These are phyloP conservation scores for Polyporus arcularius DNA, from an alignment of 768 basidiomycete species.

Conservation along the genomic window DNA sequence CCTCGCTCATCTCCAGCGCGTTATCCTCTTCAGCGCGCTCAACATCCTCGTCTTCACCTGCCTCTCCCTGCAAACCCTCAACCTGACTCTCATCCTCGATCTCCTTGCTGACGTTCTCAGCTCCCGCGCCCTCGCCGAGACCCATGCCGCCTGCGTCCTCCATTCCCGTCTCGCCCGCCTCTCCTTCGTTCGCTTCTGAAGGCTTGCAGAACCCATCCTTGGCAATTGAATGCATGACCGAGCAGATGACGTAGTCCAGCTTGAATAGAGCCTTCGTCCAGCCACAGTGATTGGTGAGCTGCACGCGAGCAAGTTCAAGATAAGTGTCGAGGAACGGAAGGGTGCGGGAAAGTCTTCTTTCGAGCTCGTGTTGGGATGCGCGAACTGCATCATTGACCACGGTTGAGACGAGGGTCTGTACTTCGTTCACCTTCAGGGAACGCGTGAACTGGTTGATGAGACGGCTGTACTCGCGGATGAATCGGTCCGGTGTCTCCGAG, in stretches of 20 bases:
- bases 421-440: conserved; percentile 47
- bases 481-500: conserved; percentile 43
- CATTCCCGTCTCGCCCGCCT: conserved; percentile 47
- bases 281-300: conserved; percentile 55
- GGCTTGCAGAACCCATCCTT: conserved; percentile 94
- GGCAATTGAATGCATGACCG: conserved; percentile 70
- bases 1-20: conserved; percentile 88
- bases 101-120: conserved; percentile 88
- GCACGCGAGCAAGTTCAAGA: conserved; percentile 52
- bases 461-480: conserved; percentile 50
- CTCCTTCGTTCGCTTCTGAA: conserved; percentile 63
- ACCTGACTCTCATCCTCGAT: conserved; percentile 97
- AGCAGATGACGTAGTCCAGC: conserved; percentile 74
- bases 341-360: conserved; percentile 43
- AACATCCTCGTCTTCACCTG: conserved; percentile 45
- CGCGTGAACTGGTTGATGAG: conserved; percentile 47
- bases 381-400: conserved; percentile 43
- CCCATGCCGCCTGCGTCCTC: conserved; percentile 73
- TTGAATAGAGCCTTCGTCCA: conserved; percentile 86
- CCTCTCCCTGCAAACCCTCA: conserved; percentile 83
- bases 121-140: conserved; percentile 82
- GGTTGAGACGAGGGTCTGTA: conserved; percentile 43
- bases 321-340: conserved; percentile 79
- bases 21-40: conserved; percentile 61
- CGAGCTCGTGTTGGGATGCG: conserved; percentile 34